Conservation (phyloP, 1,139 yeast genomes). For the Suzukiozyma palmioleophila region DNA sequence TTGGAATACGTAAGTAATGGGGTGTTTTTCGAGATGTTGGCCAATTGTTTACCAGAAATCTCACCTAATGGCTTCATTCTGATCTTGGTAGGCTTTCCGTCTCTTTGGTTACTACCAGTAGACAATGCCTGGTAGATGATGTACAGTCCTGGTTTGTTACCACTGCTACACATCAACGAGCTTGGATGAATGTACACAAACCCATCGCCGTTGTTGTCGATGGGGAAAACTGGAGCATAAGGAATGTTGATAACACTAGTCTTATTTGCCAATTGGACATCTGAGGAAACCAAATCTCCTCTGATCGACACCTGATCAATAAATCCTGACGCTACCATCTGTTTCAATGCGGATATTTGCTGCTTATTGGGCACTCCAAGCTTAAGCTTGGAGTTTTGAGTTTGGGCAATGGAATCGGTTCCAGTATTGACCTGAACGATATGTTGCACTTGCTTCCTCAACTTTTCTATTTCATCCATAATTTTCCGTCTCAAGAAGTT, state of each 20-base stretch:
- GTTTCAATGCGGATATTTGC: conserved; percentile 79
- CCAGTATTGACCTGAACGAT: conserved; percentile 60
- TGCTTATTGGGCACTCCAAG: conserved; percentile 62
- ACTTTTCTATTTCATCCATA: conserved; percentile 81
- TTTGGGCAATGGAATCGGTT: conserved; percentile 54
- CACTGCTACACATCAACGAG: conserved; percentile 52
- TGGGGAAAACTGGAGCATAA: conserved; percentile 65
- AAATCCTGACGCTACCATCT: conserved; percentile 90
- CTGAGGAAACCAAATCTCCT: conserved; percentile 71
- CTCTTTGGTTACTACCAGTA: conserved; percentile 35
- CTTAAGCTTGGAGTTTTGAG: conserved; percentile 45
- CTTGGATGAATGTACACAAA: conserved; percentile 74
- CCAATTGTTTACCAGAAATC: conserved; percentile 66
- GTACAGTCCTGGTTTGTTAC: conserved; percentile 70
- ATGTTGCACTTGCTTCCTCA: conserved; percentile 72
- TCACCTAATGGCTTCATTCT: conserved; percentile 78
- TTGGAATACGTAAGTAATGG: conserved; percentile 79
- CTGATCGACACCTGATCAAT: conserved; percentile 87
- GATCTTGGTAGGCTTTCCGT: conserved; percentile 37
- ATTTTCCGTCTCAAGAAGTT: conserved; percentile 66
- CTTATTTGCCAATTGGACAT: conserved; percentile 53
- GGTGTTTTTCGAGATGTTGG: conserved; percentile 71
- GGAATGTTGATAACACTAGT: conserved; percentile 64
- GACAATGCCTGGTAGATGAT: conserved; percentile 66
- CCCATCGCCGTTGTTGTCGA: conserved; percentile 41